phyloP scores from a whole-genome alignment of 768 basidiomycete species.

The Rhizopogon vesiculosus region DNA sequence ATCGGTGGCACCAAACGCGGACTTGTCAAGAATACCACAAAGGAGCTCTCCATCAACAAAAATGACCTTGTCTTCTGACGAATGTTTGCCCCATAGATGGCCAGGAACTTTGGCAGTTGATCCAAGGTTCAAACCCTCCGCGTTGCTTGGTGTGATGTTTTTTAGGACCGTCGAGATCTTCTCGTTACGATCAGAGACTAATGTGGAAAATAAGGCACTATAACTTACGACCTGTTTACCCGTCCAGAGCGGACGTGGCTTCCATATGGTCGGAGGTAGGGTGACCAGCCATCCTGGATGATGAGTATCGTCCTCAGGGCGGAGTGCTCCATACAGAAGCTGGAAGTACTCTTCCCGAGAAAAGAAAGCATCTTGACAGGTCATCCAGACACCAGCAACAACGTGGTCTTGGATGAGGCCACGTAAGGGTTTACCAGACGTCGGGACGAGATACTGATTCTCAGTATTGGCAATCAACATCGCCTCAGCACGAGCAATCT shows the following conservation, averaged over 20 bases:
- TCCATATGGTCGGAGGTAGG: constrained; percentile 89
- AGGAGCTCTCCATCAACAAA: constrained; percentile 93
- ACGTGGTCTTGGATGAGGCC: constrained; percentile 99
- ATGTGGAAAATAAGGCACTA: background rate
- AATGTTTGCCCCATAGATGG: constrained; percentile 76
- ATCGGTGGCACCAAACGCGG: constrained; percentile 93
- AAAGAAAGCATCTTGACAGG: constrained; percentile 91
- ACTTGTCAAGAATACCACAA: constrained; percentile 93
- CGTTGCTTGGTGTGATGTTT: constrained; percentile 81
- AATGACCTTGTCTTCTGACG: constrained; percentile 78
- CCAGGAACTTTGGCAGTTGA: constrained; percentile 90
- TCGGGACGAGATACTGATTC: constrained; percentile 98
- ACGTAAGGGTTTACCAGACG: constrained; percentile 95
- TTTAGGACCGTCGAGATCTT: constrained; percentile 92
- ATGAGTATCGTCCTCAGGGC: constrained; percentile 76
- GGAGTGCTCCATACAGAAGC: constrained; percentile 88
- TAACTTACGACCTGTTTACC: constrained; percentile 89
- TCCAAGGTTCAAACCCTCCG: constrained; percentile 78
- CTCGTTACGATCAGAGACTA: constrained; percentile 1
- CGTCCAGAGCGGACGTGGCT: constrained; percentile 89
- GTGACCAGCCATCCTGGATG: constrained; percentile 62
- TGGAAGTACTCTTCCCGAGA: constrained; percentile 95
- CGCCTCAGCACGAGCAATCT: constrained; percentile 92
- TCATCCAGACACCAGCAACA: constrained; percentile 99
- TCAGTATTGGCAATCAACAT: constrained; percentile 95